These are phyloP conservation scores for Fraxinus platypoda DNA, from an alignment of 305 asterid genomes.

Conservation along the genomic window DNA sequence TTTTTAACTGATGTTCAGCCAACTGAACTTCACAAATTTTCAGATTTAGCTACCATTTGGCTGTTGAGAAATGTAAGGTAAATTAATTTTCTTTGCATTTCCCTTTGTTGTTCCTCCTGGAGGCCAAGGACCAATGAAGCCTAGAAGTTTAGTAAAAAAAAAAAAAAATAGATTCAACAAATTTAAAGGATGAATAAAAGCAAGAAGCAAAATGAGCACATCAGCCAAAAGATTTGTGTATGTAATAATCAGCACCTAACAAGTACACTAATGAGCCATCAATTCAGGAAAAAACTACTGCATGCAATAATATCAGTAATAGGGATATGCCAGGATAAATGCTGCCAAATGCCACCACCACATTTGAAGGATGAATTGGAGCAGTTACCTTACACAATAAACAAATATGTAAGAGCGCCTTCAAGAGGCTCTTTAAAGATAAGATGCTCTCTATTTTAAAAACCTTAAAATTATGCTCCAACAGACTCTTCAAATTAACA, in stretches of 20 bases:
- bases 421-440: too few species aligned
- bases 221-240: neutral
- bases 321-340: neutral
- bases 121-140: neutral
- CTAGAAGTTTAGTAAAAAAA: neutral
- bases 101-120: neutral
- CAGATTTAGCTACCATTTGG: neutral
- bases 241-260: neutral
- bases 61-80: neutral
- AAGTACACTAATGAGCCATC: neutral
- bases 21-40: neutral
- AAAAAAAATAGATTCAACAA: neutral
- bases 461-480: too few species aligned
- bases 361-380: neutral
- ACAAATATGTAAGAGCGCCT: neutral
- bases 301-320: neutral
- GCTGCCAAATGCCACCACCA: neutral
- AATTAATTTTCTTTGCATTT: neutral
- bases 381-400: neutral
- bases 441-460: too few species aligned
- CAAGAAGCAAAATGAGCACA: neutral
- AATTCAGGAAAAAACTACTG: neutral
- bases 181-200: slow-evolving; percentile 1
- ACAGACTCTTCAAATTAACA: too few species aligned
- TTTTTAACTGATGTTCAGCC: neutral